phyloP scores from a whole-genome alignment of 2,329 filamentous ascomycete genomes.

The Chrysoporthe puriensis region DNA sequence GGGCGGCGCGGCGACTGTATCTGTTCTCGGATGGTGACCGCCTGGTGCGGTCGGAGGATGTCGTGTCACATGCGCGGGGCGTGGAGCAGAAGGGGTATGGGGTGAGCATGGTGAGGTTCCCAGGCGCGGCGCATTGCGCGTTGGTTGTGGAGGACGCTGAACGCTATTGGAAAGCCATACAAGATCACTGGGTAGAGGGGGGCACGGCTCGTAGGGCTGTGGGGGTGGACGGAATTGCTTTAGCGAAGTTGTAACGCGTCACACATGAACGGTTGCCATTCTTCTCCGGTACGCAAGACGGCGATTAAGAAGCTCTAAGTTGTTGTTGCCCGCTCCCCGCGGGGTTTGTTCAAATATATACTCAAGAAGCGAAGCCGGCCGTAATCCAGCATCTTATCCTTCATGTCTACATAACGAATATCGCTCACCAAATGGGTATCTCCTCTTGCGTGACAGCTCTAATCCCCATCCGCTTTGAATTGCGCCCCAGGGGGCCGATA shows the following conservation, averaged over 20 bases:
- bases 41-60: neutral
- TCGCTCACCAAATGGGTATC: constrained; percentile 8
- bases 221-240: no score
- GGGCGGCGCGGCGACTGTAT: neutral
- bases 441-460: constrained; percentile 2
- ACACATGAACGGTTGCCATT: neutral
- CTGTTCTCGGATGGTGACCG: neutral
- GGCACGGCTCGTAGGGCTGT: no score
- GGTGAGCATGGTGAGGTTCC: no score
- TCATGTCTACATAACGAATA: neutral
- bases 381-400: neutral
- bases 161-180: no score
- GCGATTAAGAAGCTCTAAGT: neutral
- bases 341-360: constrained; percentile 12
- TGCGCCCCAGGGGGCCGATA: neutral
- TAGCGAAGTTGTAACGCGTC: neutral
- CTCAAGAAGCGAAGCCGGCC: constrained; percentile 9
- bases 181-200: no score
- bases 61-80: neutral
- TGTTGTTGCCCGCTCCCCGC: neutral
- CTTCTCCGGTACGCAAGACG: neutral
- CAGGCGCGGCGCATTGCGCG: no score
- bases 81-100: no score
- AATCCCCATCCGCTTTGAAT: neutral
- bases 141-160: no score